A percentile compares a stretch with the other conserved stretches of the same genome.
These are phyloP conservation scores for Colletotrichum falcatum DNA, from an alignment of 2,329 filamentous ascomycete genomes.

Conservation along the genomic window DNA sequence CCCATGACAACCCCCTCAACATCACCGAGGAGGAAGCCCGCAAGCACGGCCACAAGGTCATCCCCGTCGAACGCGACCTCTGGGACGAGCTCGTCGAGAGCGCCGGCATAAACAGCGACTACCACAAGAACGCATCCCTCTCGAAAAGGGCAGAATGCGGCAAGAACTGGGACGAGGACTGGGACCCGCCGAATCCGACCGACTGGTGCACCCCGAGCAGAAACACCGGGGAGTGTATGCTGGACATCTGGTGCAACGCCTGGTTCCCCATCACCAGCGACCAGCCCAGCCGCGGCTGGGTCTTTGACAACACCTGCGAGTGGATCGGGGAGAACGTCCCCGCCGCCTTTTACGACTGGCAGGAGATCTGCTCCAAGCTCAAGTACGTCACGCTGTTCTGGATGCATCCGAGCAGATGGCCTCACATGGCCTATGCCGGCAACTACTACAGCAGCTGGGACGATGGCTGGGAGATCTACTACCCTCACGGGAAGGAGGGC, in stretches of 20 bases:
- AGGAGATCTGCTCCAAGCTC: constrained; percentile 25
- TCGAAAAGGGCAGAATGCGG: background rate
- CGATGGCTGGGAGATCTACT: constrained; percentile 28
- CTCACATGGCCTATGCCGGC: constrained; percentile 25
- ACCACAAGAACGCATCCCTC: background rate
- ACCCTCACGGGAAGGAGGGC: constrained; percentile 6
- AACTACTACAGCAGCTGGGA: constrained; percentile 13
- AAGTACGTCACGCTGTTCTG: constrained; percentile 32
- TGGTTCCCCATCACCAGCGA: background rate
- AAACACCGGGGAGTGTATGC: constrained; percentile 17
- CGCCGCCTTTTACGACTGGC: constrained; percentile 17
- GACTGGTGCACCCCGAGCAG: constrained; percentile 33
- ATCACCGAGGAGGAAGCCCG: constrained; percentile 30
- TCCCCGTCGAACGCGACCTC: constrained; percentile 27
- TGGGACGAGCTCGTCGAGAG: constrained; percentile 21
- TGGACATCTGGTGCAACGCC: constrained; percentile 34
- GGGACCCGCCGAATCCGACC: constrained; percentile 20
- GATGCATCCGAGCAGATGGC: background rate
- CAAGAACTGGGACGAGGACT: constrained; percentile 8
- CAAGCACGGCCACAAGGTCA: constrained; percentile 27
- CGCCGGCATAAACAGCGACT: constrained; percentile 13
- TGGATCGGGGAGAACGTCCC: constrained; percentile 22
- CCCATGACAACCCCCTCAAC: constrained; percentile 22
- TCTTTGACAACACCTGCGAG: constrained; percentile 30
- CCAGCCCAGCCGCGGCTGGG: constrained; percentile 32